Base-by-base conservation (phyloP, 306 rosid species). In the Sesbania bispinosa region DNA sequence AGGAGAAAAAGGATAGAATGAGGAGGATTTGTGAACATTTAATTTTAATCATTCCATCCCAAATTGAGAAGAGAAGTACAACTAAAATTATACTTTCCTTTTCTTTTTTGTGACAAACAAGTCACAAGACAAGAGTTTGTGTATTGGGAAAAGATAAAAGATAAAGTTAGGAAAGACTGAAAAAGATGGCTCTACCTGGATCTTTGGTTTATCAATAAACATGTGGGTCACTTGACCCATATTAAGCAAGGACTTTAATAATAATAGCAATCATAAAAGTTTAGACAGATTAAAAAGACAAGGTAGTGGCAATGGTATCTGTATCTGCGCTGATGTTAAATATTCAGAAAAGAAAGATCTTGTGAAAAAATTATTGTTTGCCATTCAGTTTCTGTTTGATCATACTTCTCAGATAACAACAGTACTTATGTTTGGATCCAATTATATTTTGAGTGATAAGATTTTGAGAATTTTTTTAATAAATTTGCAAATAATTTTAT, bases 61-160 rank as follows among this genome's bases (percentile, higher is more conserved):
- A 71, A 69, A 69, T 69, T 20, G 74, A 81, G 83, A 82, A 82
- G 81, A 78, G 51, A 84, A 84, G 88, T 77, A 84, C 85, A 80
- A 68, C 45, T 57, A 30, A 79, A 75, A 78, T 69, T 77, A 78
- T 78, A 50, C 75, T 79, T 84, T 43, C 43, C 59, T 62, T 68
- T 83, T 60, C 71, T 67, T 55, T 73, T 72, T 16, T 41, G 72
- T 78, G 67, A 55, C 30, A 48, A 78, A 82, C 80, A 82, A 67
- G 75, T 68, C 77, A 64, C 72, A 81, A 48, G 81, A 80, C 79
- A 57, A 64, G 62, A 70, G 69, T 80, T 70, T 70, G 67, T 75
- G 75, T 48, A 48, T 76, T 50, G 70, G 67, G 59, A 76, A 71
- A 76, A 76, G 75, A 46, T 52, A 46, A 67, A 60, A 74, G 58